Conservation (phyloP, 371 early-diverging fungal species). For the Circinella minor region DNA sequence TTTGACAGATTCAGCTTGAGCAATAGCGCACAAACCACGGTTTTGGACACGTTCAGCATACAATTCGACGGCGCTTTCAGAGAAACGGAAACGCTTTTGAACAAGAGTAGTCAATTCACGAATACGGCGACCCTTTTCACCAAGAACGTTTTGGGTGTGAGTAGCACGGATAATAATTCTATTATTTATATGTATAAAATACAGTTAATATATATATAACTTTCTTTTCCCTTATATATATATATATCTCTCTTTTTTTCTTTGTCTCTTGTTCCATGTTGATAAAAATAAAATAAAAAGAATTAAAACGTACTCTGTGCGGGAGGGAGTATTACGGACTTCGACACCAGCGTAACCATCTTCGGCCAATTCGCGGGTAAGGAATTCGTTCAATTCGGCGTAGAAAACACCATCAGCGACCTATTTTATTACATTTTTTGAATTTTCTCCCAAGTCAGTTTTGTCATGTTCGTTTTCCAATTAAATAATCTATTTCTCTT, state of each 20-base stretch:
- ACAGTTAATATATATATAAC: no score
- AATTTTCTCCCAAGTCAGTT: no score
- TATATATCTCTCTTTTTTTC: no score
- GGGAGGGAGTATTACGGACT: slow-evolving; percentile 97
- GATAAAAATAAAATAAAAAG: background rate
- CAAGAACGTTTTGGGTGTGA: slow-evolving; percentile 98
- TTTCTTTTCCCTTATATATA: no score
- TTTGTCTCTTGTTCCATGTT: no score
- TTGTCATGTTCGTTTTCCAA: no score
- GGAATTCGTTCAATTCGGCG: slow-evolving; percentile 99
- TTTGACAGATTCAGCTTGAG: slow-evolving; percentile 98
- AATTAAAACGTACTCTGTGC: slow-evolving; percentile 78
- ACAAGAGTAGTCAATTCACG: slow-evolving; percentile 98
- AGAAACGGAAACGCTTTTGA: slow-evolving; percentile 99
- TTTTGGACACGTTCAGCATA: slow-evolving; percentile 98
- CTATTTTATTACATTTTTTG: slow-evolving; percentile 21
- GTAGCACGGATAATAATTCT: slow-evolving; percentile 98
- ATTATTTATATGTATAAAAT: background rate
- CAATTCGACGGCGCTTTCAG: slow-evolving; percentile 97
- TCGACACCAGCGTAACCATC: slow-evolving; percentile 98
- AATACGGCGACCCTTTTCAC: slow-evolving; percentile 99
- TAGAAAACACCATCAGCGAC: slow-evolving; percentile 99
- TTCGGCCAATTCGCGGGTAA: slow-evolving; percentile 92
- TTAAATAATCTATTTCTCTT: no score
- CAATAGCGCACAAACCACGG: slow-evolving; percentile 99